Percentiles rank a stretch among this genome's conserved stretches.
Evolutionary conservation across 208 protist genomes (phyloP).

Genomic region (Acanthamoeba lenticulata): DNA sequence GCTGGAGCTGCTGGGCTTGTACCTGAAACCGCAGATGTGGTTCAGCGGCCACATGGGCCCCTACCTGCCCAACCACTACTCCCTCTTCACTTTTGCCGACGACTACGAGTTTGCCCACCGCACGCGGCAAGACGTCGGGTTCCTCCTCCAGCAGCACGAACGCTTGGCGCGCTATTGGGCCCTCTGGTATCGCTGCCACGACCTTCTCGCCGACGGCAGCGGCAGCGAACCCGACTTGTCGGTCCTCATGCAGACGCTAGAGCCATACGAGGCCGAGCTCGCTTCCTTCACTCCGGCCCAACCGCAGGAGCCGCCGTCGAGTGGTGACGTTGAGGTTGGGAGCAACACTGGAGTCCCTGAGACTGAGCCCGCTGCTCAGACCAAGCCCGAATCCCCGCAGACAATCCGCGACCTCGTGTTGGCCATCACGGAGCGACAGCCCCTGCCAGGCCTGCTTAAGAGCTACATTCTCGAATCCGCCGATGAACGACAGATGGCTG

Average conservation of each 20-base stretch:
- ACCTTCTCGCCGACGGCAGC: not conserved
- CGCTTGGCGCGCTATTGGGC: not conserved
- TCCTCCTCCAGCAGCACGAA: not conserved
- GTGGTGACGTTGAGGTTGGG: too few species aligned
- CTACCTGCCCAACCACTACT: constrained; percentile 30
- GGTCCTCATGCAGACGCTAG: not conserved
- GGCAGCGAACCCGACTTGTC: not conserved
- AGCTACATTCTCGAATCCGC: not conserved
- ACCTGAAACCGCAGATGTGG: constrained; percentile 40
- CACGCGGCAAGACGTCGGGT: constrained; percentile 10
- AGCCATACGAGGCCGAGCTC: not conserved
- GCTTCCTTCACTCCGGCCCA: not conserved
- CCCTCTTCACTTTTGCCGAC: constrained; percentile 14
- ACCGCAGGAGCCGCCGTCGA: not conserved
- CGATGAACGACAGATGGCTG: constrained; percentile 20
- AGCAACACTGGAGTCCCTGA: too few species aligned
- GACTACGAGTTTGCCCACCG: constrained; percentile 59
- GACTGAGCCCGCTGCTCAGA: too few species aligned
- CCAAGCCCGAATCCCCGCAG: too few species aligned
- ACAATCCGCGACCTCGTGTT: not conserved
- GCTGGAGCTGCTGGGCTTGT: constrained; percentile 32
- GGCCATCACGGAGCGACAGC: not conserved
- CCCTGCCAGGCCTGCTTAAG: not conserved
- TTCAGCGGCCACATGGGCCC: constrained; percentile 47
- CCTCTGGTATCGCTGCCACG: not conserved